Percentiles rank a stretch among this genome's conserved stretches.
Conservation (phyloP, 805 yeast species). For the Suhomyces sp. region DNA sequence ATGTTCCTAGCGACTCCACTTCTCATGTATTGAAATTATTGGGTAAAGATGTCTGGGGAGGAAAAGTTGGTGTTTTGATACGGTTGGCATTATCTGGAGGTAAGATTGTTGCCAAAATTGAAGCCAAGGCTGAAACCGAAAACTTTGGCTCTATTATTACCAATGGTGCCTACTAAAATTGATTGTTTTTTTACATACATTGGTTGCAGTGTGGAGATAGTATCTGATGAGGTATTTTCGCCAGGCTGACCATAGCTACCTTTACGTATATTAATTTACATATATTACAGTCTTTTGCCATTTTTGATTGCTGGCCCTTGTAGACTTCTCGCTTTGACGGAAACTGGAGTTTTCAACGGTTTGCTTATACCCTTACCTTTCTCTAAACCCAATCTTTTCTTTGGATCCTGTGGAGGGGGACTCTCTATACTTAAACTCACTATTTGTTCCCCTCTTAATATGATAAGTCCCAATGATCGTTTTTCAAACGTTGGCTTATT, state of each 20-base stretch:
- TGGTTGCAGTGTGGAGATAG: no score
- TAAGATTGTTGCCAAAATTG: conserved; percentile 59
- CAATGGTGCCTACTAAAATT: conserved; percentile 26
- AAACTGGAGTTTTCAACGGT: conserved; percentile 37
- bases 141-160: conserved; percentile 51
- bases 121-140: conserved; percentile 49
- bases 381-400: conserved; percentile 27
- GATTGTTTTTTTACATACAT: neutral
- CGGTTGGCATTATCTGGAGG: conserved; percentile 54
- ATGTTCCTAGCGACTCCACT: conserved; percentile 55
- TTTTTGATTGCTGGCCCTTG: conserved; percentile 23
- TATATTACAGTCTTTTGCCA: no score
- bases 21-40: conserved; percentile 76
- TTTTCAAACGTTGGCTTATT: conserved; percentile 55
- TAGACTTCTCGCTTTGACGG: conserved; percentile 22
- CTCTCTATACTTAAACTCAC: conserved; percentile 67
- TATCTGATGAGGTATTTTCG: no score
- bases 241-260: no score
- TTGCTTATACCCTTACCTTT: conserved; percentile 24
- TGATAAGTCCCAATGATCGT: conserved; percentile 75
- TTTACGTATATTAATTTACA: no score
- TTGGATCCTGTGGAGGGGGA: conserved; percentile 51
- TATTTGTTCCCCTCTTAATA: conserved; percentile 85
- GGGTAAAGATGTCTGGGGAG: conserved; percentile 71
- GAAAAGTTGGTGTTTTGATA: conserved; percentile 52